These are phyloP conservation scores for Aschersonia sp. DNA, from an alignment of 2,329 filamentous ascomycete species.

Conservation along the genomic window DNA sequence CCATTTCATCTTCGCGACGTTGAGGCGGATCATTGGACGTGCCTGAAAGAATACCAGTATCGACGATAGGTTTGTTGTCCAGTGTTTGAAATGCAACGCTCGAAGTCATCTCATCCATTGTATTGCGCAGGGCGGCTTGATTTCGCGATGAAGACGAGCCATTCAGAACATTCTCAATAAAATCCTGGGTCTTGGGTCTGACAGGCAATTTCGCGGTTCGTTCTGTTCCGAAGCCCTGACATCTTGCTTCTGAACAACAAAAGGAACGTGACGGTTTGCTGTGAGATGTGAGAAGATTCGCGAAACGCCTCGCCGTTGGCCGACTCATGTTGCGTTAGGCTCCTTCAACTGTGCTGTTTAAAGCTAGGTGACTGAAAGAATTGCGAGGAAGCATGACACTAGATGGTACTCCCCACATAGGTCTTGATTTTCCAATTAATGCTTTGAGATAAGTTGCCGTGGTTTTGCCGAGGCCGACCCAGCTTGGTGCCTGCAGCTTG, in stretches of 20 bases:
- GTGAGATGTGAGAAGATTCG: conserved; percentile 23
- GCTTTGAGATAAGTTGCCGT: conserved; percentile 12
- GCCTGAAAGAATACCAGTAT: conserved; percentile 17
- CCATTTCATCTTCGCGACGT: conserved; percentile 23
- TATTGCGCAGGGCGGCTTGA: conserved; percentile 10
- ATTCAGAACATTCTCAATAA: conserved; percentile 21
- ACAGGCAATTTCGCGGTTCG: conserved; percentile 9
- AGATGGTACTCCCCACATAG: too few species aligned
- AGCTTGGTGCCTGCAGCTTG: too few species aligned
- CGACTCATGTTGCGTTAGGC: conserved; percentile 25
- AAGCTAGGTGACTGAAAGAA: too few species aligned
- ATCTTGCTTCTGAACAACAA: conserved; percentile 21
- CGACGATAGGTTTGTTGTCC: conserved; percentile 16
- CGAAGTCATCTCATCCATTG: conserved; percentile 19
- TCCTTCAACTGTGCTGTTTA: background rate
- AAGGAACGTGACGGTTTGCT: conserved; percentile 16
- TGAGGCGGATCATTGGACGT: conserved; percentile 8
- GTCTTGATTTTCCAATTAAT: too few species aligned
- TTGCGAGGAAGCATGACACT: too few species aligned
- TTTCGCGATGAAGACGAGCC: conserved; percentile 7
- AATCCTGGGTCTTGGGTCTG: conserved; percentile 13
- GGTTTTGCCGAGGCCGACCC: conserved; percentile 14
- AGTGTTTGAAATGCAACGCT: conserved; percentile 25
- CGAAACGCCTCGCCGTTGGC: conserved; percentile 24
- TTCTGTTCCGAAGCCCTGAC: conserved; percentile 11